Evolutionary conservation across 2,329 filamentous ascomycete species (phyloP).

Genomic region (Hymenoscyphus linearis): DNA sequence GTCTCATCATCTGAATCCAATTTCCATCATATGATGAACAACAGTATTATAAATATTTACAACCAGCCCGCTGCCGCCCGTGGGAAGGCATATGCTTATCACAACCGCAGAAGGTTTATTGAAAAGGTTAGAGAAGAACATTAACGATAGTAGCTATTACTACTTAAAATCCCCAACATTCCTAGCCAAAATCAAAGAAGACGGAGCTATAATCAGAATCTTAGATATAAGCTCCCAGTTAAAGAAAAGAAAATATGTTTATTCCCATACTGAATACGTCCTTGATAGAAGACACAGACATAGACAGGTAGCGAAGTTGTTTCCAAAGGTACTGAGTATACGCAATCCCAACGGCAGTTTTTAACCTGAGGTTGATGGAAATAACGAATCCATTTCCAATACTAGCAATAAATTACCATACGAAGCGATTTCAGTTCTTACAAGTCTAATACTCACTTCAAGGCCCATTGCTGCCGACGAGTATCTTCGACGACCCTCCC

Average conservation of each 20-base stretch:
- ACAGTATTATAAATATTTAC: no score
- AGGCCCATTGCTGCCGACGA: neutral
- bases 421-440: neutral
- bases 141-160: no score
- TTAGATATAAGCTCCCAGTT: neutral
- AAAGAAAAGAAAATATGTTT: neutral
- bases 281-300: neutral
- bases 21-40: no score
- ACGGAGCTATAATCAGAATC: neutral
- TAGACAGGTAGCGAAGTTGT: neutral
- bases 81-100: no score
- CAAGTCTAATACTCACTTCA: neutral
- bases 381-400: constrained; percentile 2
- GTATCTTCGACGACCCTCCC: neutral
- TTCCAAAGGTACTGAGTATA: constrained; percentile 1
- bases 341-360: neutral
- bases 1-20: no score
- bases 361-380: neutral
- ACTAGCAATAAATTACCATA: neutral
- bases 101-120: no score
- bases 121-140: no score
- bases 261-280: neutral
- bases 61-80: no score
- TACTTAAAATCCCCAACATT: no score
- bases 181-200: no score